Evolutionary conservation across 2,329 filamentous ascomycete genomes (phyloP).

Genomic region (Botrytis elliptica): DNA sequence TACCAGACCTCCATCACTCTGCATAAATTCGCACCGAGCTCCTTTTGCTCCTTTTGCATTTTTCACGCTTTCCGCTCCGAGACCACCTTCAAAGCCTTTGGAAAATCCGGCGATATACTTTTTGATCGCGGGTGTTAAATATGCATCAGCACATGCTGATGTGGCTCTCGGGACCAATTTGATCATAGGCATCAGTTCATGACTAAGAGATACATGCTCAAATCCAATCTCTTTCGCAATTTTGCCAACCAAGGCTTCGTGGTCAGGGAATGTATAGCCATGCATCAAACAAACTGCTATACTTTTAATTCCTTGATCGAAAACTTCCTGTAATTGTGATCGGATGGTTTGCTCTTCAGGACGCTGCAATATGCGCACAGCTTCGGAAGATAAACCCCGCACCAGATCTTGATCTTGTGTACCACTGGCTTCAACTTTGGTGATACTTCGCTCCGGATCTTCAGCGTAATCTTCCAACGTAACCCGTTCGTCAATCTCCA

Average conservation of each 20-base stretch:
- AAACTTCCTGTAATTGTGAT: constrained; percentile 63
- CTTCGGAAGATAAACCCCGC: constrained; percentile 70
- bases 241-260: constrained; percentile 74
- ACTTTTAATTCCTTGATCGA: constrained; percentile 69
- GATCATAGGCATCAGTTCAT: constrained; percentile 79
- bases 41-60: constrained; percentile 62
- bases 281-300: constrained; percentile 92
- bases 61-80: constrained; percentile 74
- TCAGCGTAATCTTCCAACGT: constrained; percentile 91
- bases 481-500: constrained; percentile 90
- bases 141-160: constrained; percentile 72
- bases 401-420: constrained; percentile 57
- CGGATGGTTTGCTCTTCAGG: constrained; percentile 58
- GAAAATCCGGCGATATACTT: constrained; percentile 76
- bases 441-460: constrained; percentile 65
- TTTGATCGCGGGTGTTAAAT: constrained; percentile 68
- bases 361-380: constrained; percentile 65
- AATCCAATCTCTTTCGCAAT: constrained; percentile 81
- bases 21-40: constrained; percentile 92
- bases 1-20: constrained; percentile 62
- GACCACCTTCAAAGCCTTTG: constrained; percentile 74
- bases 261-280: constrained; percentile 84
- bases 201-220: constrained; percentile 75
- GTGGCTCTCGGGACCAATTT: constrained; percentile 69
- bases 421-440: constrained; percentile 51